Percentiles rank a stretch among this genome's conserved stretches.
These are phyloP conservation scores for Xylariaceae sp. DNA, from an alignment of 2,329 filamentous ascomycete genomes.

Conservation along the genomic window DNA sequence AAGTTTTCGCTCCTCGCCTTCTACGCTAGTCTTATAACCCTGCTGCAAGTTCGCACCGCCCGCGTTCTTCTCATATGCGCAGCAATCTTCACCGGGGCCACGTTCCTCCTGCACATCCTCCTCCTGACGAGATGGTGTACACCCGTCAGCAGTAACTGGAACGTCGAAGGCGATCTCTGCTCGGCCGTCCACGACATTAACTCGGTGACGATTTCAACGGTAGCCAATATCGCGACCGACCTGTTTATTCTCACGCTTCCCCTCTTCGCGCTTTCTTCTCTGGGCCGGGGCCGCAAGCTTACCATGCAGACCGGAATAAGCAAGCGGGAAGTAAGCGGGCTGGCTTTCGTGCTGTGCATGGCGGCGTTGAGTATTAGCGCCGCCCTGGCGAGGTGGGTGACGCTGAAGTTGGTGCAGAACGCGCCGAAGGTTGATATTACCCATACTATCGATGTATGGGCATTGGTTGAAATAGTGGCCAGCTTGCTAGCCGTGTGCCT, in stretches of 20 bases:
- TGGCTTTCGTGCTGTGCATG: conserved; percentile 27
- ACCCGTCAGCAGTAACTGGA: conserved; percentile 27
- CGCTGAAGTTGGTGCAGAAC: conserved; percentile 22
- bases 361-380: conserved; percentile 30
- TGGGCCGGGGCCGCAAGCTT: conserved; percentile 16
- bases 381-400: conserved; percentile 28
- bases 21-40: conserved; percentile 20
- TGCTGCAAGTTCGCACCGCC: conserved; percentile 17
- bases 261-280: conserved; percentile 19
- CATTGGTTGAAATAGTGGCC: conserved; percentile 30
- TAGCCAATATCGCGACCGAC: conserved; percentile 28
- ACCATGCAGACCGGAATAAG: conserved; percentile 16
- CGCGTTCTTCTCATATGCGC: conserved; percentile 17
- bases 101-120: conserved; percentile 24
- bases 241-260: conserved; percentile 27
- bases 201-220: conserved; percentile 28
- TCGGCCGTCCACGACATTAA: conserved; percentile 30
- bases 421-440: conserved; percentile 30
- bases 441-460: conserved; percentile 32
- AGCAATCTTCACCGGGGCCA: conserved; percentile 14
- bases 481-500: conserved; percentile 29
- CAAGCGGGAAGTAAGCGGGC: conserved; percentile 27
- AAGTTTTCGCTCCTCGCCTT: conserved; percentile 31
- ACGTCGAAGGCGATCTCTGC: conserved; percentile 24
- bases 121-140: conserved; percentile 27